phyloP scores from a whole-genome alignment of 2,329 filamentous ascomycete genomes.

The Alternaria triticimaculans region DNA sequence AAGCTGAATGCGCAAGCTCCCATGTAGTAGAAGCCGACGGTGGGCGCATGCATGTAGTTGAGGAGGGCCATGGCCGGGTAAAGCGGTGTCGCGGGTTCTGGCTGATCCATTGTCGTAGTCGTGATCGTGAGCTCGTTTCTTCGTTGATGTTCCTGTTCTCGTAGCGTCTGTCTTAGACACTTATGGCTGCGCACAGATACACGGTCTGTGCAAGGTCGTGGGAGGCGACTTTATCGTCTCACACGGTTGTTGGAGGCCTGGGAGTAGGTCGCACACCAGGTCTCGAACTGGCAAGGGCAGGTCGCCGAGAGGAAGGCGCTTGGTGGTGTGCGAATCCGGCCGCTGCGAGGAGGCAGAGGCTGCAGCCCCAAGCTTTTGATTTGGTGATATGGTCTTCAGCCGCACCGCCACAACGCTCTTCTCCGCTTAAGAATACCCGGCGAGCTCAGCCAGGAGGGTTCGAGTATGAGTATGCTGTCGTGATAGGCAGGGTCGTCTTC shows the following conservation, averaged over 20 bases:
- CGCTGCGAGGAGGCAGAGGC: constrained; percentile 3
- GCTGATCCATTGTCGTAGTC: constrained; percentile 17
- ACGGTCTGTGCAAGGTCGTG: background rate
- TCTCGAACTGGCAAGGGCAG: background rate
- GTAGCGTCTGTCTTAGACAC: background rate
- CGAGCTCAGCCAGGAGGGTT: constrained; percentile 4
- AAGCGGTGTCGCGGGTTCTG: constrained; percentile 14
- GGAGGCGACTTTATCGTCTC: constrained; percentile 2
- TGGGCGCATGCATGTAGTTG: constrained; percentile 44
- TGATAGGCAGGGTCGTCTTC: constrained; percentile 2
- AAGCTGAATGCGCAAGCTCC: constrained; percentile 35
- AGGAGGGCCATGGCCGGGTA: constrained; percentile 36
- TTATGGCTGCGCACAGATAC: background rate
- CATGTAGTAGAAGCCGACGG: constrained; percentile 40
- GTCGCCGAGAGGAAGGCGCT: constrained; percentile 2
- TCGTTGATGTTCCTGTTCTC: background rate
- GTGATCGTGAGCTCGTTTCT: background rate
- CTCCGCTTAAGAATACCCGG: constrained; percentile 9
- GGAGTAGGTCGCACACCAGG: background rate
- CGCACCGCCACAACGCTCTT: constrained; percentile 20
- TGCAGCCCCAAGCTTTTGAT: constrained; percentile 6
- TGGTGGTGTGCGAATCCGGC: constrained; percentile 6
- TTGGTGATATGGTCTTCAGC: constrained; percentile 11
- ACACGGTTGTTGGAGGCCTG: background rate
- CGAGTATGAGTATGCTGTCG: background rate